Conservation (phyloP, 805 yeast species). For the Candida silvatica region DNA sequence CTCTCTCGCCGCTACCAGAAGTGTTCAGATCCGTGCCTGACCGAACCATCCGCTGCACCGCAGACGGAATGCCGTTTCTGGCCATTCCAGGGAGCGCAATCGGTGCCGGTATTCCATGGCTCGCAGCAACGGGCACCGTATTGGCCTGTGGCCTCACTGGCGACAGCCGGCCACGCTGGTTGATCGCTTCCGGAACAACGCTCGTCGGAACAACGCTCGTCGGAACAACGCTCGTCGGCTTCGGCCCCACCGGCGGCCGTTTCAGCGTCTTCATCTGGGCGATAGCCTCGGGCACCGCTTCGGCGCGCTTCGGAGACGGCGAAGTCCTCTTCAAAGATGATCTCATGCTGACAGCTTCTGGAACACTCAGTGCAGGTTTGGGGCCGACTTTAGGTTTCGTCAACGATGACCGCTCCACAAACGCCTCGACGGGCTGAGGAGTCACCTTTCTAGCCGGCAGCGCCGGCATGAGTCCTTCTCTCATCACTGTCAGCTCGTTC, state of each 20-base stretch:
- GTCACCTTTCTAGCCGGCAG: too few species aligned
- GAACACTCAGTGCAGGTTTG: neutral
- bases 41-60: slow-evolving; percentile 9
- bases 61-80: slow-evolving; percentile 15
- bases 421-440: too few species aligned
- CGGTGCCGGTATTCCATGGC: slow-evolving; percentile 15
- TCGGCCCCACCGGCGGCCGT: neutral
- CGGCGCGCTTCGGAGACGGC: too few species aligned
- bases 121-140: neutral
- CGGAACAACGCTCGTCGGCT: neutral
- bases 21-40: too few species aligned
- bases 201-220: too few species aligned
- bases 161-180: neutral
- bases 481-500: too few species aligned
- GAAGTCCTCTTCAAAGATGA: too few species aligned
- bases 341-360: slow-evolving; percentile 1
- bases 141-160: neutral
- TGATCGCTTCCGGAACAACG: slow-evolving; percentile 1
- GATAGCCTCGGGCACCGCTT: too few species aligned
- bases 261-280: neutral
- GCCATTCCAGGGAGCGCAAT: slow-evolving; percentile 3
- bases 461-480: too few species aligned
- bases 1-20: too few species aligned
- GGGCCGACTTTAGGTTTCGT: neutral
- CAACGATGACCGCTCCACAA: too few species aligned